Percentiles rank a stretch among this genome's conserved stretches.
These are phyloP conservation scores for Pestalotiopsis sp. DNA, from an alignment of 2,329 filamentous ascomycete species.

Conservation along the genomic window DNA sequence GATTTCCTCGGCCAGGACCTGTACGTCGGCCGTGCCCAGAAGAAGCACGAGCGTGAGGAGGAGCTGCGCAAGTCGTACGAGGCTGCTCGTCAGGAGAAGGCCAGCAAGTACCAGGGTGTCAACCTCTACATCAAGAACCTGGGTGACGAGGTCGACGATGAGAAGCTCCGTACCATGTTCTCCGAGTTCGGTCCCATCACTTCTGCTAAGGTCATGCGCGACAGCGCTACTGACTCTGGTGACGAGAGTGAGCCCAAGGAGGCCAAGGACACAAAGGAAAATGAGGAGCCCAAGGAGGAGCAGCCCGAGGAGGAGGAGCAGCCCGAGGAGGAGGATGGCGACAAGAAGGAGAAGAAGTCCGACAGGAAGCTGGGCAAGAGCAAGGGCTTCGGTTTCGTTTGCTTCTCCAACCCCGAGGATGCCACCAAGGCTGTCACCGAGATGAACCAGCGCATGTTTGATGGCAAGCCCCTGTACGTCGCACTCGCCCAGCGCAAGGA, in stretches of 20 bases:
- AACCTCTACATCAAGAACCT: constrained; percentile 99
- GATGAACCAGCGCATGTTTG: constrained; percentile 99
- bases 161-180: constrained; percentile 95
- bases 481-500: constrained; percentile 99
- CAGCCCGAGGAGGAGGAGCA: constrained; percentile 56
- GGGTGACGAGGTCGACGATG: constrained; percentile 94
- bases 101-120: constrained; percentile 98
- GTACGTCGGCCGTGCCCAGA: constrained; percentile 97
- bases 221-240: constrained; percentile 62
- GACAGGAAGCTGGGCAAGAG: constrained; percentile 87
- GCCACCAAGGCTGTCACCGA: constrained; percentile 98
- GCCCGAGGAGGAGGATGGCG: constrained; percentile 49
- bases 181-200: constrained; percentile 91
- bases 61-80: constrained; percentile 99
- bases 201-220: constrained; percentile 99
- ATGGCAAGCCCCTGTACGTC: constrained; percentile 95
- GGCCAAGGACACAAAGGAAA: constrained; percentile 48
- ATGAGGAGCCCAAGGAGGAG: constrained; percentile 48
- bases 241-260: constrained; percentile 48
- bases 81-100: constrained; percentile 95
- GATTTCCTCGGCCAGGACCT: constrained; percentile 95
- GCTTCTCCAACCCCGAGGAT: constrained; percentile 99
- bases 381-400: constrained; percentile 99
- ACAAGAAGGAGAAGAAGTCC: constrained; percentile 63
- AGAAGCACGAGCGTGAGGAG: constrained; percentile 99